Base-by-base conservation (phyloP, 2,329 filamentous ascomycete genomes). In the Xylariaceae sp. region DNA sequence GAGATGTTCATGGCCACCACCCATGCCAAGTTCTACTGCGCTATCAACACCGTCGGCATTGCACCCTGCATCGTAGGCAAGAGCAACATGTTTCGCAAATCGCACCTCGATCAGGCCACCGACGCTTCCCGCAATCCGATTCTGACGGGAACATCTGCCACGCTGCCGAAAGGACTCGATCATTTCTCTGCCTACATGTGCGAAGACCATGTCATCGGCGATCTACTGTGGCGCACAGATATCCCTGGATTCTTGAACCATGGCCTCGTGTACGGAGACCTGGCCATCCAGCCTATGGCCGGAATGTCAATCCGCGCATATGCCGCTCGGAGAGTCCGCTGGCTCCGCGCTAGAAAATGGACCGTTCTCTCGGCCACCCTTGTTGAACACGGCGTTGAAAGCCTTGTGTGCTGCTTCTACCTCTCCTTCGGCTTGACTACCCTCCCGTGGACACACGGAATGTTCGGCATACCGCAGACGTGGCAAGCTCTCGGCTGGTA, bases 41-140 rank as follows among this genome's bases (percentile, higher is more conserved):
- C 92, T 53, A 99, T 99, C 77, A 97, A 97, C 70, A 89, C 89
- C 0, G 89, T 96, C 14, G 80, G 87, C 3, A 73, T 97, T 45
- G 94, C 94, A 0, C 94, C 95, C 9, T 99, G 94, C 69, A 87
- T 95, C 50, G 86, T 97, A 18, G 94, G 94, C 44, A 99, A 99
- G 73, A 95, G 90, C 62, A 97, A 95, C 72, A 97, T 99, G 91
- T 99, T 97, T 71, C 87, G 94, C 51, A 89, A 87, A 54, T 89
- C 89, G 0, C 92, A 99, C 62, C 82, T 99, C 33, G 82, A 96
- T 68, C 79, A 80, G 57, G 80, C 94, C 9, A 85, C 83, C 31
- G 68, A 79, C 62, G 67, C 78, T 33, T 44, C 66, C 45, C 68
- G 63, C 56, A 77, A 76, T 59, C 74, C 71, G 22, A 60, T 72